Evolutionary conservation across 192 early-diverging fungal genomes (phyloP).

Genomic region (Phycomyces blakesleeanus): DNA sequence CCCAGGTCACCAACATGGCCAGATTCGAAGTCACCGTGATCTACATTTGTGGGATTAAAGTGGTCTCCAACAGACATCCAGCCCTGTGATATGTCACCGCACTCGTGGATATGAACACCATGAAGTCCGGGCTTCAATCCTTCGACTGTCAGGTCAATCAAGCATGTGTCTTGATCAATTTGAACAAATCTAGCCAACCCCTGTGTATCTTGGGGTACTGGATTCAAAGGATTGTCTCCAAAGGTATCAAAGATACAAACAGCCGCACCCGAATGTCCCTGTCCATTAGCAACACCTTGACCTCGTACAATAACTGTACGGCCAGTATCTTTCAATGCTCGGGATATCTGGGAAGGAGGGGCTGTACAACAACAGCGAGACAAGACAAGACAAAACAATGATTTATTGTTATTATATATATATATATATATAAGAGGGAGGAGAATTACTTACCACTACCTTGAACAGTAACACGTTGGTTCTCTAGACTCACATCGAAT

Average conservation of each 20-base stretch:
- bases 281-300: constrained; percentile 57
- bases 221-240: constrained; percentile 21
- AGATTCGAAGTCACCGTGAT: constrained; percentile 42
- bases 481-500: constrained; percentile 62
- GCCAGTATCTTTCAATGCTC: constrained; percentile 66
- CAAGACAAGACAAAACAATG: neutral
- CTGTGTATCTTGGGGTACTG: constrained; percentile 21
- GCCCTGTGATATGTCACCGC: constrained; percentile 73
- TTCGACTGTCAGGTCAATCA: constrained; percentile 80
- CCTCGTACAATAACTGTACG: constrained; percentile 76
- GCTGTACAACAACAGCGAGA: constrained; percentile 36
- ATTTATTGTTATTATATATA: too few relatives aligned
- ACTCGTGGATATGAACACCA: constrained; percentile 72
- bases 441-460: constrained; percentile 48
- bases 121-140: constrained; percentile 61
- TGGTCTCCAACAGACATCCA: constrained; percentile 49
- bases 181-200: constrained; percentile 85
- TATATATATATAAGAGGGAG: too few relatives aligned
- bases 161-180: constrained; percentile 60
- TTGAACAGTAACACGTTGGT: constrained; percentile 74
- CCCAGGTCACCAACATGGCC: constrained; percentile 66
- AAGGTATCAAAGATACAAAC: constrained; percentile 86
- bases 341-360: constrained; percentile 61
- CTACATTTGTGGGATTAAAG: constrained; percentile 45
- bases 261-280: constrained; percentile 70